Conservation (phyloP, 495 filamentous ascomycete genomes). For the Podospora pseudocomata region DNA sequence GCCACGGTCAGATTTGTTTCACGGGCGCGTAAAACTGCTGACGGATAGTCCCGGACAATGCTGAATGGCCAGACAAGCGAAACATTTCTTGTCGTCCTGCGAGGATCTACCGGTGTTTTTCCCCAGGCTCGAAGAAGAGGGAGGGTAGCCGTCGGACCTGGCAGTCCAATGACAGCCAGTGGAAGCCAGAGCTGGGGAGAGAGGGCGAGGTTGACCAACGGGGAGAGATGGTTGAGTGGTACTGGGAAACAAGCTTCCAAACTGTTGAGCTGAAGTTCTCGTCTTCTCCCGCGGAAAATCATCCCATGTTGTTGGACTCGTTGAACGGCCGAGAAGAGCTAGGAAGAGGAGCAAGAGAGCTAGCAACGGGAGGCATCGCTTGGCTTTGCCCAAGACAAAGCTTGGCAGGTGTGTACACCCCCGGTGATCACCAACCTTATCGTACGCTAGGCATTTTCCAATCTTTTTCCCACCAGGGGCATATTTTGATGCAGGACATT, state of each 20-base stretch:
- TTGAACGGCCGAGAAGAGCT: neutral
- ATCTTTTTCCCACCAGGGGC: neutral
- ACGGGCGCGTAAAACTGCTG: conserved; percentile 25
- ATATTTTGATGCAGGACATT: neutral
- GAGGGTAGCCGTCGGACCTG: conserved; percentile 10
- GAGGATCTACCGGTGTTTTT: conserved; percentile 9
- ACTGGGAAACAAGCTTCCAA: conserved; percentile 18
- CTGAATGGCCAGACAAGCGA: conserved; percentile 25
- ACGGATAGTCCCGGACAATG: conserved; percentile 18
- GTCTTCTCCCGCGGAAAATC: neutral
- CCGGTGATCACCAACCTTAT: neutral
- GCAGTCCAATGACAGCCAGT: neutral
- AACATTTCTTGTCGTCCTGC: neutral
- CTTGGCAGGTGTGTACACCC: neutral
- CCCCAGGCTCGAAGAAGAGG: neutral
- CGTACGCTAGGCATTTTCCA: neutral
- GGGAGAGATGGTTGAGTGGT: neutral
- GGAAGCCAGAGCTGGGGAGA: neutral
- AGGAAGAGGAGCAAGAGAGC: neutral
- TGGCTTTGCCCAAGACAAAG: neutral
- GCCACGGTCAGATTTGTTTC: conserved; percentile 22
- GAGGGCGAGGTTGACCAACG: conserved; percentile 9
- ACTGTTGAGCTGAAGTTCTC: neutral
- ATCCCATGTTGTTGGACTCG: neutral
- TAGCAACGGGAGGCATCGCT: neutral